These are phyloP conservation scores for Venturia nashicola DNA, from an alignment of 2,329 filamentous ascomycete species.

Conservation along the genomic window DNA sequence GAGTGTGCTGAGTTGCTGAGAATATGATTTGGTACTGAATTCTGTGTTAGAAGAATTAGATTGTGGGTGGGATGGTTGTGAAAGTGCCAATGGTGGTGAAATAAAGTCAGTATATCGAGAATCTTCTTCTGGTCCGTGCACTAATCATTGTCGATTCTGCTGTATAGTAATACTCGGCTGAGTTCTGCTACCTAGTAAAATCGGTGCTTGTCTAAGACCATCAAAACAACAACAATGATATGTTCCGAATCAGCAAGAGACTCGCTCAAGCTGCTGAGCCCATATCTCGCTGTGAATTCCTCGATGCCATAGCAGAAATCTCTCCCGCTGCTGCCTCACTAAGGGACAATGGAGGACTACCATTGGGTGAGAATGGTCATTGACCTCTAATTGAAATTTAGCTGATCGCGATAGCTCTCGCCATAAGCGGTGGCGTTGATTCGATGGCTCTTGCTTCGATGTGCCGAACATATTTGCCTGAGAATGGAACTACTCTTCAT, in stretches of 20 bases:
- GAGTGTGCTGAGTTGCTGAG: neutral
- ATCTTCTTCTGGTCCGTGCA: neutral
- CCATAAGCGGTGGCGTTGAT: constrained; percentile 85
- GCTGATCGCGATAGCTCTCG: constrained; percentile 22
- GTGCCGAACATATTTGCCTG: constrained; percentile 31
- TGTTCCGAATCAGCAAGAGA: constrained; percentile 1
- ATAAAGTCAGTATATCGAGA: neutral
- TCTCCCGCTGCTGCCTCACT: neutral
- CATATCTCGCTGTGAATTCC: constrained; percentile 2
- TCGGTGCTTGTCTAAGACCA: too few relatives aligned
- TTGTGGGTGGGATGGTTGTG: neutral
- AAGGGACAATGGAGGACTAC: neutral
- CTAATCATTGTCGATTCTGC: too few relatives aligned
- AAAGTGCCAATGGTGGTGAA: neutral
- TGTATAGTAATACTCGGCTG: too few relatives aligned
- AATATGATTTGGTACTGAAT: neutral
- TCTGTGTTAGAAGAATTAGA: neutral
- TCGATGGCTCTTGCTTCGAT: constrained; percentile 91
- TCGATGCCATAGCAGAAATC: constrained; percentile 3
- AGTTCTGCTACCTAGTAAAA: too few relatives aligned
- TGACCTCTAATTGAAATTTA: neutral
- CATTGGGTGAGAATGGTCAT: neutral
- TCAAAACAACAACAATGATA: neutral
- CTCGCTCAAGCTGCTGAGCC: neutral
- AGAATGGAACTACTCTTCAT: constrained; percentile 24